Base-by-base conservation (phyloP, 805 yeast genomes). In the Ogataea philodendri region DNA sequence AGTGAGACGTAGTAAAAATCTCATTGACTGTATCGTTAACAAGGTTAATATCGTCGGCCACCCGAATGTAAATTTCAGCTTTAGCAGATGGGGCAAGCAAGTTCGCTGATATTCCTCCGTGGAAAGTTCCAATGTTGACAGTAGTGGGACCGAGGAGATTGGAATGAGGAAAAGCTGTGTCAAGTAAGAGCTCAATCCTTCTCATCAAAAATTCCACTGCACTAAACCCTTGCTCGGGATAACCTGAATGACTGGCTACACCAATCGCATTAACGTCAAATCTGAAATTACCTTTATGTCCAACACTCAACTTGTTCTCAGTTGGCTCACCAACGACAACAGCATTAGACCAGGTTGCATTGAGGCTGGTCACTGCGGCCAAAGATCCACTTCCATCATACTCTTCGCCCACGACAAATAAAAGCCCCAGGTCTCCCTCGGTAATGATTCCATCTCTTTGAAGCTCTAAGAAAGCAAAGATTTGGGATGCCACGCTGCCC, bases 291-390 rank as follows among this genome's bases (percentile, higher is more conserved):
- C 83, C 83, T 54, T 78, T 78, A 52, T 78, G 85, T 6, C 84
- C 84, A 5, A 67, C 70, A 13, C 79, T 81, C n/a, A 78, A 62
- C 46, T 73, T 75, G 51, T 69, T 59, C 44, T 77, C 84, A 1
- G 85, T 78, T 6, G 85, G 85, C 51, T 78, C 85, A 9, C 84
- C 84, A 57, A 79, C 79, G 22, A 79, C 66, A 7, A 67, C 83
- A 15, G 71, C 48, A 15, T 72, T 73, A 78, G 81, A 77, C 11
- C 59, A 46, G 5, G 25, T 21, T 5, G 63, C 65, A 15, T 65
- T 65, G 30, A 72, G 51, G 2, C 51, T 35, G 2, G 56, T 52
- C 38, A 61, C 51, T 4, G 73, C 81, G 13, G 46, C 41, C 18
- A 35, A 48, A 78, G 78, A 77, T 5, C 85, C 85, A 15, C 55